These are phyloP conservation scores for Candida sonorensis DNA, from an alignment of 805 yeast genomes.

Conservation along the genomic window DNA sequence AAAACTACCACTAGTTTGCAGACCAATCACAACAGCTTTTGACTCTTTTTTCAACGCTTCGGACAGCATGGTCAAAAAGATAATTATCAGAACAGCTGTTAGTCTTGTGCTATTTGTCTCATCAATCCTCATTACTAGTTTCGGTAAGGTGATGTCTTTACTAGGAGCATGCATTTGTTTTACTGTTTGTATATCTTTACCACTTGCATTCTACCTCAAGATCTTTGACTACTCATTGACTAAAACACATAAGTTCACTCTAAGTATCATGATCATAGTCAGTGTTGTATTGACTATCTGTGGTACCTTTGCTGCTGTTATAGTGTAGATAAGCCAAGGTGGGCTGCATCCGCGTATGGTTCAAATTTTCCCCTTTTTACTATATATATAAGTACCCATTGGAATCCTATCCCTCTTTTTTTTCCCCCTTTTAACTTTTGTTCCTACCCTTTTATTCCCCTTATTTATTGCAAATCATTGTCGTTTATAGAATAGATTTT, in stretches of 20 bases:
- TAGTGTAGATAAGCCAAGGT: too few relatives aligned
- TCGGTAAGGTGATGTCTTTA: conserved; percentile 76
- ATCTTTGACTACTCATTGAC: conserved; percentile 42
- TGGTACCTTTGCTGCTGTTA: conserved; percentile 53
- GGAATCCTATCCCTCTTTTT: conserved; percentile 2
- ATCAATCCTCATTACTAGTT: conserved; percentile 65
- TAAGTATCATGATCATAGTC: conserved; percentile 37
- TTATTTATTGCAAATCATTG: too few relatives aligned
- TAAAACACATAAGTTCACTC: conserved; percentile 30
- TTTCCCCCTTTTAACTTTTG: not conserved
- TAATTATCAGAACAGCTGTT: conserved; percentile 36
- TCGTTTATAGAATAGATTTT: too few relatives aligned
- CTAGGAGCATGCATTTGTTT: conserved; percentile 79
- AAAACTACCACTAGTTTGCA: conserved; percentile 74
- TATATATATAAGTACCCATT: too few relatives aligned
- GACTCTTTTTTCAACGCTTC: conserved; percentile 30
- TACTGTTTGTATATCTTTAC: conserved; percentile 71
- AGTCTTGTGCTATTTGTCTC: conserved; percentile 50
- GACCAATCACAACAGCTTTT: conserved; percentile 71
- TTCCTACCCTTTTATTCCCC: not conserved
- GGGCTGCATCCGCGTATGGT: too few relatives aligned
- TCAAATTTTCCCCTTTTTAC: conserved; percentile 22
- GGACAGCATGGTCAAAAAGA: conserved; percentile 4
- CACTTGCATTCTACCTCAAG: conserved; percentile 62
- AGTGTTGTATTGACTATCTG: conserved; percentile 43